Evolutionary conservation across 257 asterid genomes (phyloP).

Genomic region (Agastache rugosa): DNA sequence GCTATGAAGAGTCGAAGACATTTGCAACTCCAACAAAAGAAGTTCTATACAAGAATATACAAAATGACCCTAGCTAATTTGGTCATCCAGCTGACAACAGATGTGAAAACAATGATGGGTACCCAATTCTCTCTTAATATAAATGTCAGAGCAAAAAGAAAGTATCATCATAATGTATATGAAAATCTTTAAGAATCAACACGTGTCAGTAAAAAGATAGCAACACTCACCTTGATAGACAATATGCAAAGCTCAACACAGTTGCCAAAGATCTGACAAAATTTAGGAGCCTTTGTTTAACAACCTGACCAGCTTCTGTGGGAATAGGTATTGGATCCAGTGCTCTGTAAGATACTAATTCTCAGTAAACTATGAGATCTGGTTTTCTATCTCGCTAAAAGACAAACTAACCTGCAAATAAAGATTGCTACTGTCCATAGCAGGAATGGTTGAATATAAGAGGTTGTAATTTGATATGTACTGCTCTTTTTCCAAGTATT

Average conservation of each 20-base stretch:
- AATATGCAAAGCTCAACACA: conserved; percentile 87
- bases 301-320: conserved; percentile 85
- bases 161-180: conserved; percentile 20
- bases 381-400: conserved; percentile 27
- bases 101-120: conserved; percentile 5
- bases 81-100: neutral
- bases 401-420: conserved; percentile 80
- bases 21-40: conserved; percentile 6
- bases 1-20: no score
- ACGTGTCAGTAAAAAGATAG: conserved; percentile 29
- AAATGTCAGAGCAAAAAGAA: conserved; percentile 28
- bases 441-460: conserved; percentile 81
- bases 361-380: conserved; percentile 33
- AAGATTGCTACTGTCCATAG: conserved; percentile 82
- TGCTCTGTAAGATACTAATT: conserved; percentile 60
- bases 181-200: neutral
- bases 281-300: conserved; percentile 79
- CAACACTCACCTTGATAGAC: conserved; percentile 74
- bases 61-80: conserved; percentile 7
- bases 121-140: conserved; percentile 8
- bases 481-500: conserved; percentile 87
- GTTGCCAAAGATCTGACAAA: conserved; percentile 91
- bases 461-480: conserved; percentile 67
- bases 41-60: conserved; percentile 17
- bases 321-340: conserved; percentile 84